Base-by-base conservation (phyloP, 2,329 filamentous ascomycete species). In the Talaromyces sp. region DNA sequence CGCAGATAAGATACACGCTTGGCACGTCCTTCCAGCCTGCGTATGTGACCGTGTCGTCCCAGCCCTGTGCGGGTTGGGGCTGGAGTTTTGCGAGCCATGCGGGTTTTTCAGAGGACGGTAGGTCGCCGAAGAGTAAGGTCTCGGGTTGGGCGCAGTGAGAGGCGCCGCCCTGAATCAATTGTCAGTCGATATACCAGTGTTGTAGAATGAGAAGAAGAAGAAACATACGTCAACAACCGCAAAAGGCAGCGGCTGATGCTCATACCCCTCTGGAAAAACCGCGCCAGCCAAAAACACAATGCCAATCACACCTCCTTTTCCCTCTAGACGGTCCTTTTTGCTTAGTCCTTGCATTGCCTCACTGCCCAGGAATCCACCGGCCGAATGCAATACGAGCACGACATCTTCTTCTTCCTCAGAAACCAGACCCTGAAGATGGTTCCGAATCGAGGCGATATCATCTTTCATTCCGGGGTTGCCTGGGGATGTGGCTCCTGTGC, bases 341-440 rank as follows among this genome's bases (percentile, higher is more conserved):
- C 75, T 90, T 92, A 96, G 76, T 93, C 92, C 4, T 92, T 90
- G 6, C 88, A 90, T 28, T 89, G 96, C 82, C 77, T 81, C 67
- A 87, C 92, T 4, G 91, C 91, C 8, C 83, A 96, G 33, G 85
- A 91, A 71, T 90, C 92, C 11, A 90, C 89, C 64, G 90, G 58
- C 53, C 15, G 42, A 60, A 28, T 60, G 58, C 39, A 56, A 36
- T 33, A 60, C 58, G 6, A 60, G 36, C 3, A 56, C n/a, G 10
- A 60, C 39, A 30, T 56, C 28, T 15, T 60, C 52, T 47, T 8
- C 28, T 30, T 8, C 22, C 5, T 33, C 8, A 10, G 19, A 17
- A 10, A 51, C 19, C 10, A 51, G 19, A 19, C 25, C n/a, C 4
- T 51, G 44, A 19, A 56, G 28, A n/a, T 56, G 27, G 33, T 25